These are phyloP conservation scores for Botrytis hyacinthi DNA, from an alignment of 2,329 filamentous ascomycete genomes.

Conservation along the genomic window DNA sequence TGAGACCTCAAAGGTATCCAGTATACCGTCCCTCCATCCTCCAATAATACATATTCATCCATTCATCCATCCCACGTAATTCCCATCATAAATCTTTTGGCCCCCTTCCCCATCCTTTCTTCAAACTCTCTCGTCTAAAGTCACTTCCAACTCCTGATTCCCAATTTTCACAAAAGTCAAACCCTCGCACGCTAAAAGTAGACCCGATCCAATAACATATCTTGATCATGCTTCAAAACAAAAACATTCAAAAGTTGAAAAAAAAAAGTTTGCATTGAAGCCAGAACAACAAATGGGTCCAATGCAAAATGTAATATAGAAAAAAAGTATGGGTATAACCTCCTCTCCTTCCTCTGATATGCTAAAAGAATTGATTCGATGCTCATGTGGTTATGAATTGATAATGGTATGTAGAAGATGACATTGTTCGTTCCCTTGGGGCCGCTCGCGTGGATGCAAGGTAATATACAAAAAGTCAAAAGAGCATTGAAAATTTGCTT, in stretches of 20 bases:
- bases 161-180: neutral
- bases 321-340: slow-evolving; percentile 15
- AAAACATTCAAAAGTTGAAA: neutral
- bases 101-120: neutral
- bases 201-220: neutral
- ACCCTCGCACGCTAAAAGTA: slow-evolving; percentile 1
- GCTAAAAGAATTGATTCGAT: neutral
- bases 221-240: neutral
- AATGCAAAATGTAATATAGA: slow-evolving; percentile 7
- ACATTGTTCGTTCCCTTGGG: neutral
- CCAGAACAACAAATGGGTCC: neutral
- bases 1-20: neutral
- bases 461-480: slow-evolving; percentile 13
- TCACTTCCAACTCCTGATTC: neutral
- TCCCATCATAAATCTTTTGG: neutral
- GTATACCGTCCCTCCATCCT: neutral
- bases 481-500: neutral
- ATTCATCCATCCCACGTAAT: neutral
- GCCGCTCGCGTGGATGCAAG: neutral
- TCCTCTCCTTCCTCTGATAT: slow-evolving; percentile 7
- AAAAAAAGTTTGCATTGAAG: neutral
- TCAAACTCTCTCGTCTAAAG: neutral
- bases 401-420: neutral
- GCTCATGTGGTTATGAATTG: neutral
- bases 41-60: slow-evolving; percentile 1